Evolutionary conservation across 106 monocot genomes (phyloP).

Genomic region (Narthecium ossifragum): DNA sequence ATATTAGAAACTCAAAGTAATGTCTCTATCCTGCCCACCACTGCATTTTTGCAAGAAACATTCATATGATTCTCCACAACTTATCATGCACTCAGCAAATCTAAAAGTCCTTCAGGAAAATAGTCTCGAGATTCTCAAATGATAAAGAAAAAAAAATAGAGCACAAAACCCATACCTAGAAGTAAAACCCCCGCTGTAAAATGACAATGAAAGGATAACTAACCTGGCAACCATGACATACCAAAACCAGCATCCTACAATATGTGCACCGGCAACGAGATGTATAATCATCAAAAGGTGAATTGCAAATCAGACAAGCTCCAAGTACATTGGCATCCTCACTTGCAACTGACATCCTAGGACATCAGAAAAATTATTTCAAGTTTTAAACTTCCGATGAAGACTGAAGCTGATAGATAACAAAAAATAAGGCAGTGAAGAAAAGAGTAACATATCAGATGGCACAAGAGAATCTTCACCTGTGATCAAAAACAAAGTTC

Average conservation of each 20-base stretch:
- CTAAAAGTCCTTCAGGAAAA: too few species aligned
- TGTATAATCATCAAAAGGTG: constrained; percentile 90
- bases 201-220: background rate
- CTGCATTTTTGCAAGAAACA: too few species aligned
- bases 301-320: constrained; percentile 57
- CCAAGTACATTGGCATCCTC: constrained; percentile 47
- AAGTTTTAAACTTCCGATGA: background rate
- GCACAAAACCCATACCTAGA: too few species aligned
- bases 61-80: too few species aligned
- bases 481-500: constrained; percentile 99
- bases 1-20: too few species aligned
- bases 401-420: too few species aligned
- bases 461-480: constrained; percentile 28
- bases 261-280: constrained; percentile 67
- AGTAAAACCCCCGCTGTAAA: too few species aligned
- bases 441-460: background rate
- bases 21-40: too few species aligned
- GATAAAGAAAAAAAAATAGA: too few species aligned
- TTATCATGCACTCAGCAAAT: too few species aligned
- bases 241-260: constrained; percentile 84
- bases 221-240: constrained; percentile 72
- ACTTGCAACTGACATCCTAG: constrained; percentile 90
- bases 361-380: constrained; percentile 1
- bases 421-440: too few species aligned
- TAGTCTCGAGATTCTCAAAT: too few species aligned